phyloP scores from a whole-genome alignment of 352 stramenopile genomes.

The Peronospora belbahrii region DNA sequence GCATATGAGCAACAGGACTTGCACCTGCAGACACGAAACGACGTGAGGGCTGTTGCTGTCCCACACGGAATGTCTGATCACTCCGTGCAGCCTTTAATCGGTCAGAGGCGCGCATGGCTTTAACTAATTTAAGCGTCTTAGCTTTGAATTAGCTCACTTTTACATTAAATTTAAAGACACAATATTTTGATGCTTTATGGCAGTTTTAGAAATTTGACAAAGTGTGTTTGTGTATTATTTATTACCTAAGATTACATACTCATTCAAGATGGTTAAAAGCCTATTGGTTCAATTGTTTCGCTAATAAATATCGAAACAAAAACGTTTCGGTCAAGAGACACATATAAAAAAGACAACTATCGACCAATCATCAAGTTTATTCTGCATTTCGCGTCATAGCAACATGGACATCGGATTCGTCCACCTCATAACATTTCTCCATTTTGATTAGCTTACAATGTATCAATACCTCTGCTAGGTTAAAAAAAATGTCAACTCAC shows the following conservation, averaged over 20 bases:
- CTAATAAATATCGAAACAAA: no score
- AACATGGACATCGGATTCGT: constrained; percentile 20
- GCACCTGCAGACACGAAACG: constrained; percentile 33
- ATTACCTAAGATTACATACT: no score
- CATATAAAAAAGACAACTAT: not conserved
- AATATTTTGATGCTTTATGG: no score
- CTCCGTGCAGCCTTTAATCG: constrained; percentile 13
- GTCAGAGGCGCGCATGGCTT: constrained; percentile 4
- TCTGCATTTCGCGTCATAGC: constrained; percentile 2
- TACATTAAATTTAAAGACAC: no score
- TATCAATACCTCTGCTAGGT: not conserved
- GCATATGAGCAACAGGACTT: constrained; percentile 39
- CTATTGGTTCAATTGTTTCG: no score
- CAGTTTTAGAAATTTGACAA: no score
- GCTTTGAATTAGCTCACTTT: no score
- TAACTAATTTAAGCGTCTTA: no score
- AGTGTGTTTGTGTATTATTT: no score
- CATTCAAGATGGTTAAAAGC: no score
- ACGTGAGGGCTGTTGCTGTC: constrained; percentile 9
- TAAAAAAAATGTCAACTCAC: not conserved
- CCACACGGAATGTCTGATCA: constrained; percentile 13
- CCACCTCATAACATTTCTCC: constrained; percentile 10
- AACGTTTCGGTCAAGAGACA: no score
- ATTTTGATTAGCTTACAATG: constrained; percentile 10
- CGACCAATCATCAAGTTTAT: not conserved